Evolutionary conservation across 2,329 filamentous ascomycete species (phyloP), one percentile per base, ranked within the genome.

Genomic region (Colletotrichum gloeosporioides): DNA sequence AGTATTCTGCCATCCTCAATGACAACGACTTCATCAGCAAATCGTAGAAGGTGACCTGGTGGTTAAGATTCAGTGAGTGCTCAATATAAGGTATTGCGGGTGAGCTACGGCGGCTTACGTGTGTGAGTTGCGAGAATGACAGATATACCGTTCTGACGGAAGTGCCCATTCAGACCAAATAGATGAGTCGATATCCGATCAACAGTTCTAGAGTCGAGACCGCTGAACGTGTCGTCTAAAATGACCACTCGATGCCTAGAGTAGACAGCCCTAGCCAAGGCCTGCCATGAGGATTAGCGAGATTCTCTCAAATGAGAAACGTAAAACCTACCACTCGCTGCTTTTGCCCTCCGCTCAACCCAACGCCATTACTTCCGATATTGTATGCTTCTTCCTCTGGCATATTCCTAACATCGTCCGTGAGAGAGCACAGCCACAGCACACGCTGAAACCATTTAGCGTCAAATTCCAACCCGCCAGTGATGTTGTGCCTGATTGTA

Each of bases 401-500:
- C 16, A 72, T 49, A 22, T 27, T 34, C 1, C 15, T 34, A 9
- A 77, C 31, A 18, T 75, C 75, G 3, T 53, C 67, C 12, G 31
- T 22, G 16, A 77, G 66, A 27, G 36, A 34, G 31, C 75, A 77
- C 6, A 68, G 22, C 66, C 49, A 68, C 10, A 66, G 32, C 9
- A 71, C 71, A 25, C 32, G 32, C 9, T 72, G 32, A 29, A 71
- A 69, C 67, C 67, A 76, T 44, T 61, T 59, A 13, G 39, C 18
- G 16, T 75, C 72, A 39, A 55, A 65, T 2, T 67, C 62, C 6
- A 36, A 22, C 1, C 29, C 61, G 10, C 71, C 71, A 13, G 57
- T 66, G 39, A 77, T 75, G 62, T 69, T 71, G 7, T 69, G 32
- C n/a, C 71, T n/a, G 63, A 75, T 29, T 6, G 71, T 77, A 4